phyloP scores from a whole-genome alignment of 2,329 filamentous ascomycete genomes.

The Paraconiothyrium brasiliense region DNA sequence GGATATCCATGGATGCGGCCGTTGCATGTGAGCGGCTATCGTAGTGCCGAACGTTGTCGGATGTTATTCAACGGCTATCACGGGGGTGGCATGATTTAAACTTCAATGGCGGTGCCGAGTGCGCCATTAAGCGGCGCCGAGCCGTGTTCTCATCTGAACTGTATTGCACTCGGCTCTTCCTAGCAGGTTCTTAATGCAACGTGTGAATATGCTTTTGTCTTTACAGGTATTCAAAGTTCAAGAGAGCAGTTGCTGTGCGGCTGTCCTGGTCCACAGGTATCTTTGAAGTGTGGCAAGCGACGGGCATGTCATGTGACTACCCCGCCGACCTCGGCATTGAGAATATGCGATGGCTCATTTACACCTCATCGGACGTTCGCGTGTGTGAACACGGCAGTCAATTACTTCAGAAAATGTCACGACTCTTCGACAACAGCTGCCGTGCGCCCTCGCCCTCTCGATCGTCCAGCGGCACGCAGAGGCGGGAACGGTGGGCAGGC shows the following conservation, averaged over 20 bases:
- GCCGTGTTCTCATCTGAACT: neutral
- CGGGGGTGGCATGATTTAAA: slow-evolving; percentile 3
- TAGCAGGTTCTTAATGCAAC: no score
- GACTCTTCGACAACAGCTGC: neutral
- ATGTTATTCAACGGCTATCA: slow-evolving; percentile 10
- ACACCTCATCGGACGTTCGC: neutral
- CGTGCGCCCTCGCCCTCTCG: neutral
- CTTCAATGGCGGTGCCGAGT: slow-evolving; percentile 8
- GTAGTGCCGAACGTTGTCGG: neutral
- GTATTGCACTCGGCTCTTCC: neutral
- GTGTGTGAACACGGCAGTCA: neutral
- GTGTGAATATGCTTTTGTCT: no score
- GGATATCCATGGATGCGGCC: neutral
- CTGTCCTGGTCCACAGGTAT: neutral
- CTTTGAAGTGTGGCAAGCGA: neutral
- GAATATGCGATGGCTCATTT: neutral
- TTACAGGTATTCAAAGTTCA: neutral
- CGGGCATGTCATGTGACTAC: neutral
- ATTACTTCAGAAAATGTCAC: neutral
- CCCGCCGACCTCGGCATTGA: neutral
- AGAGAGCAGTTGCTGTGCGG: neutral
- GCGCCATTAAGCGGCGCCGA: neutral
- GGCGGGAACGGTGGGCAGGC: neutral
- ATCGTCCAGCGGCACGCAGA: neutral
- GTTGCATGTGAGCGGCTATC: neutral